Conservation (phyloP, 2,329 filamentous ascomycete species). For the Ilyonectria sp. region DNA sequence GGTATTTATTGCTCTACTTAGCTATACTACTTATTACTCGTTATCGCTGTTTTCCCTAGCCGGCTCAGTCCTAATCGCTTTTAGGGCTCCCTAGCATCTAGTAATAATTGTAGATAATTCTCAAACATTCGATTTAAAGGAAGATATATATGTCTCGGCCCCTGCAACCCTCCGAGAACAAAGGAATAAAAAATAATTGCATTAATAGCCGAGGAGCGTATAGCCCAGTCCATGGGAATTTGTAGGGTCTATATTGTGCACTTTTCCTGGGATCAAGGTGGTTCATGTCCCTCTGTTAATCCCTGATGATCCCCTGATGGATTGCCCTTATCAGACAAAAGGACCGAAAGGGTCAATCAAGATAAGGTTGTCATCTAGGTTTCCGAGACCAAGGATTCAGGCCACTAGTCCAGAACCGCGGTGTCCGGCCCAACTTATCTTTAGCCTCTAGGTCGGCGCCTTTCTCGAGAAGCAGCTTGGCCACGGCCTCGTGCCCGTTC, state of each 20-base stretch:
- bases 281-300: background rate
- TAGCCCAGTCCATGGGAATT: background rate
- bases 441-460: conserved; percentile 14
- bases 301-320: background rate
- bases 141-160: background rate
- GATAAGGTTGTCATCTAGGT: no score
- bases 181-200: background rate
- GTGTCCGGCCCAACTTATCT: no score
- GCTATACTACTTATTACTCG: background rate
- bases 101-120: background rate
- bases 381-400: no score
- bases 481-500: background rate
- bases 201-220: background rate
- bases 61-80: background rate
- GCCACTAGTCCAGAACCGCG: no score
- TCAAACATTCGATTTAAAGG: background rate
- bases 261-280: background rate
- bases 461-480: conserved; percentile 19
- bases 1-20: background rate
- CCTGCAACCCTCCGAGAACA: background rate
- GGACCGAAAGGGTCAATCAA: no score
- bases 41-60: background rate
- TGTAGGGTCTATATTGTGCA: background rate
- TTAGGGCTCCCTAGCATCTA: background rate
- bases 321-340: no score